Evolutionary conservation across 768 basidiomycete species (phyloP), one percentile per base, ranked within the genome.

Genomic region (Mycena sanguinolenta): DNA sequence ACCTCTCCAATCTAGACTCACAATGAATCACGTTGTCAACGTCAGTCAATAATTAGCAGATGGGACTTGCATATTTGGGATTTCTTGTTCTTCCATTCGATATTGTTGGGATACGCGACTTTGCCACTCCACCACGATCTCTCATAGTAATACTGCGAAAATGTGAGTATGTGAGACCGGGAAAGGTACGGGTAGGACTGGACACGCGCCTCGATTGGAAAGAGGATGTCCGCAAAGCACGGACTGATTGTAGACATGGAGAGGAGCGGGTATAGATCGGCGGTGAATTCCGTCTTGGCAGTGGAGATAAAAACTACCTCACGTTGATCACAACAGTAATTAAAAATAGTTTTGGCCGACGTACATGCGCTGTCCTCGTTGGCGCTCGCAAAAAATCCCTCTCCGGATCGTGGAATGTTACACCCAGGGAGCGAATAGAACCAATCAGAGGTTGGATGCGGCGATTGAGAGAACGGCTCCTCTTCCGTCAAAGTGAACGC

Each of bases 201-300:
- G 19, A n/a, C 28, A 66, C 65, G 53, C 19, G 50, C 65, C 25
- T 66, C 55, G 36, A 58, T 66, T n/a, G 69, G 69, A 21, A 70
- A 58, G 0, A 70, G 30, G 6, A 70, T 70, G 17, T 70, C 69
- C 13, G 69, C 46, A 50, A 65, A 70, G 16, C 69, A 70, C 13
- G 69, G 69, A 21, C 21, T 32, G 25, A 60, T 19, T 36, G 59
- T 67, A 6, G 65, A 13, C 58, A 67, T 67, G 19, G 36, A 53
- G 12, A 70, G 58, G 34, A 65, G 30, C 7, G 63, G 69, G n/a
- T 60, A 65, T 4, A 70, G 32, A 55, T 70, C 69, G 17, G 39
- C n/a, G 2, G 69, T 70, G 34, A 70, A 70, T 3, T 52, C 49
- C 9, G 55, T 60, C 16, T 54, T 70, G 0, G 69, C n/a, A 23